Base-by-base conservation (phyloP, 2,329 filamentous ascomycete species). In the Diaporthe sp. region DNA sequence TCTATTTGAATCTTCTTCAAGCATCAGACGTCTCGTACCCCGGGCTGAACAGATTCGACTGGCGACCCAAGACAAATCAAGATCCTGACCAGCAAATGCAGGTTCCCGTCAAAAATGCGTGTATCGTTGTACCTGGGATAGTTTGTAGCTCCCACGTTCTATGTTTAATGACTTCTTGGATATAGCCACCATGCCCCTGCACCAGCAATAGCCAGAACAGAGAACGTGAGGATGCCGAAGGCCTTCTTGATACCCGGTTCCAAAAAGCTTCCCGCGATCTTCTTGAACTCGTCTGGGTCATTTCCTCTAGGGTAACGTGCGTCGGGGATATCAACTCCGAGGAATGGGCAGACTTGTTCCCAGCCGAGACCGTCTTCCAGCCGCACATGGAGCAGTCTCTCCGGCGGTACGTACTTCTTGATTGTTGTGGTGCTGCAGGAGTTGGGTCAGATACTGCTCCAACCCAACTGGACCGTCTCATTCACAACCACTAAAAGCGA, bases 341-440 rank as follows among this genome's bases (percentile, higher is more conserved):
- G 61, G 31, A 51, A 67, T 51, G 61, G 61, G 28, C 61, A 67
- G 19, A 67, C 42, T 25, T 67, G 42, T 17, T 67, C 61, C 61
- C 61, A 67, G 2, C 28, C 61, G 34, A 67, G 44, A 22, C 61
- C 44, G 1, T 67, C 61, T 49, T 67, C 61, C 10, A 67, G 44
- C 17, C 61, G 25, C 19, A 67, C 61, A 15, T 49, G 28, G 15
- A 67, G 61, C 19, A 67, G 19, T 7, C 61, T 67, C 28, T 67
- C 61, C 12, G 61, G 44, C 61, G 61, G 61, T 2, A 67, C 28
- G 12, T n/a, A 51, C 61, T 67, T 67, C 28, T 51, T 67, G 28
- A 67, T 49, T 51, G 42, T 37, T 17, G 8, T 51, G 19, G 19
- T 67, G 10, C 61, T 67, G 44, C 12, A 28, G 39, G 10, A 49